These are phyloP conservation scores for Posidonia oceanica DNA, from an alignment of 116 monocot species.

Conservation along the genomic window DNA sequence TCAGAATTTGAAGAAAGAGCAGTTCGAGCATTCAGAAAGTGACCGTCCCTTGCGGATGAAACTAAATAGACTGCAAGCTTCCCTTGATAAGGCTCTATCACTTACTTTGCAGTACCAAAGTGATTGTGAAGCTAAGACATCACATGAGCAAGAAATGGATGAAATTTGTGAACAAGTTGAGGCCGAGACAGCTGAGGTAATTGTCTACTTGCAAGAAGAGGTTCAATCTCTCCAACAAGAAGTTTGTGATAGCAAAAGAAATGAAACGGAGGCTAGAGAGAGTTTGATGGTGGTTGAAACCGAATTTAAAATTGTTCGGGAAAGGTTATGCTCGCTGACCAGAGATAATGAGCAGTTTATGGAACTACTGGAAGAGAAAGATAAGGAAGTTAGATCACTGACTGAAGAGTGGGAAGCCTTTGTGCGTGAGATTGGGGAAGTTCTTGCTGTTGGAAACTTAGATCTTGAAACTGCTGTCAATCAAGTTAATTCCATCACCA, in stretches of 20 bases:
- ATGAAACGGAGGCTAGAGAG: conserved; percentile 27
- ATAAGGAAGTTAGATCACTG: conserved; percentile 19
- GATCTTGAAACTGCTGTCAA: conserved; percentile 58
- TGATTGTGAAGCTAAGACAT: conserved; percentile 35
- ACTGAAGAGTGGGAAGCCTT: conserved; percentile 48
- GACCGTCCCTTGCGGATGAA: conserved; percentile 48
- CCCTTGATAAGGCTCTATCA: conserved; percentile 45
- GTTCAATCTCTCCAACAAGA: conserved; percentile 38
- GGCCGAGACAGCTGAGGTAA: conserved; percentile 83
- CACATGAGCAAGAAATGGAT: conserved; percentile 65
- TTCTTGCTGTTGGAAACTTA: conserved; percentile 52
- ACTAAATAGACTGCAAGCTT: conserved; percentile 52
- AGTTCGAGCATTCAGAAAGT: conserved; percentile 19
- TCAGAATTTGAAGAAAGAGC: conserved; percentile 8
- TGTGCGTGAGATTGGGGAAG: conserved; percentile 48
- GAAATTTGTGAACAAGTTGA: conserved; percentile 74
- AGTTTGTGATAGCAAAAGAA: conserved; percentile 35
- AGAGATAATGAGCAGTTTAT: conserved; percentile 41
- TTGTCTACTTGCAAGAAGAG: conserved; percentile 85
- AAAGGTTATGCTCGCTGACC: conserved; percentile 24
- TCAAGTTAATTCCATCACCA: conserved; percentile 31
- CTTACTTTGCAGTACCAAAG: conserved; percentile 37
- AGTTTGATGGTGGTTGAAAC: conserved; percentile 29
- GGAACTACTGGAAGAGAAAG: conserved; percentile 45
- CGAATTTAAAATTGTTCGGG: conserved; percentile 30